Evolutionary conservation across 2,329 filamentous ascomycete genomes (phyloP).

Genomic region (Aspergillus sp.): DNA sequence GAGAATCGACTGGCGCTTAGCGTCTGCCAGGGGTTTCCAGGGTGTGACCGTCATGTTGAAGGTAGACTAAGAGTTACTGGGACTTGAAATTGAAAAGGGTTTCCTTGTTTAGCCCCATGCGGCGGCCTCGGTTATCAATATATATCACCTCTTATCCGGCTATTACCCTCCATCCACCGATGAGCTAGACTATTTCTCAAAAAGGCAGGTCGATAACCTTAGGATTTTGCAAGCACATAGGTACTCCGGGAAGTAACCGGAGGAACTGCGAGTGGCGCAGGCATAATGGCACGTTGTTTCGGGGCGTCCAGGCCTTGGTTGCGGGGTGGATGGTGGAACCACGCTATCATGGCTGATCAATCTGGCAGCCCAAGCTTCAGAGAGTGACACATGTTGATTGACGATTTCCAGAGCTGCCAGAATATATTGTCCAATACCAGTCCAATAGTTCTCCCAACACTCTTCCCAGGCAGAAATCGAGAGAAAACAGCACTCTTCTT

Average conservation of each 20-base stretch:
- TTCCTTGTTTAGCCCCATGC: not conserved
- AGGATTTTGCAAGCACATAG: too few relatives aligned
- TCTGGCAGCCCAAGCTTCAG: not conserved
- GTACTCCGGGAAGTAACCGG: not conserved
- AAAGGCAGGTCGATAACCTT: not conserved
- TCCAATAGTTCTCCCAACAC: not conserved
- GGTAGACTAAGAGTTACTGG: not conserved
- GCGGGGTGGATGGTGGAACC: not conserved
- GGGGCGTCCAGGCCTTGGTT: not conserved
- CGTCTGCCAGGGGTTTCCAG: conserved; percentile 53
- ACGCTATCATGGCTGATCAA: not conserved
- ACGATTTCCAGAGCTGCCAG: too few relatives aligned
- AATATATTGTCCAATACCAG: too few relatives aligned
- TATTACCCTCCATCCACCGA: not conserved
- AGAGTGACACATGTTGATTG: too few relatives aligned
- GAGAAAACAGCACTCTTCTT: not conserved
- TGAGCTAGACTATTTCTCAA: not conserved
- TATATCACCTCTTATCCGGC: not conserved
- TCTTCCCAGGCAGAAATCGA: not conserved
- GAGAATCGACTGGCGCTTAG: conserved; percentile 56
- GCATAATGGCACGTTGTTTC: too few relatives aligned
- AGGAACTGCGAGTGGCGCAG: not conserved
- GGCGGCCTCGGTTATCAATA: not conserved
- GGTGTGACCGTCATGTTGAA: conserved; percentile 22
- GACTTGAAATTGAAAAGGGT: not conserved